Conservation (phyloP, 2,329 filamentous ascomycete genomes). For the Tolypocladium ophioglossoides region DNA sequence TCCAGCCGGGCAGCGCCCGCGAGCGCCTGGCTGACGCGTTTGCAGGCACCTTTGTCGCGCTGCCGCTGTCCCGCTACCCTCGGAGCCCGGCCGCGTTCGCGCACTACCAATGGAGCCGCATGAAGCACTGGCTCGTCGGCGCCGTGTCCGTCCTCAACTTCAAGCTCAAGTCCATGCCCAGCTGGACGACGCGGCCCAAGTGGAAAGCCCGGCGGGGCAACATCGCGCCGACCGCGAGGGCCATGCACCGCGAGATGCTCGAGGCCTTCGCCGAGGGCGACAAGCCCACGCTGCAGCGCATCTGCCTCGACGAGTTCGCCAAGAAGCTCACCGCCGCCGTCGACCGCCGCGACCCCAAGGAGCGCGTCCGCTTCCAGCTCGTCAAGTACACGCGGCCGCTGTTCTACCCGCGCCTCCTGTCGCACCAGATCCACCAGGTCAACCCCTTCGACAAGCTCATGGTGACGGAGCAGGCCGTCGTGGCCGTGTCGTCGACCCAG, state of each 20-base stretch:
- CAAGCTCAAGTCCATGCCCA: slow-evolving; percentile 35
- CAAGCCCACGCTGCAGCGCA: slow-evolving; percentile 32
- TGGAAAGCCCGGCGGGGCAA: slow-evolving; percentile 30
- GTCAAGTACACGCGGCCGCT: slow-evolving; percentile 33
- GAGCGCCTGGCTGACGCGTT: no score
- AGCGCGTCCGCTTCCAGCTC: slow-evolving; percentile 43
- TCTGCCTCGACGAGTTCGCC: slow-evolving; percentile 45
- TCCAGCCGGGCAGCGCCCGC: no score
- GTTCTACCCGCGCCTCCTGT: slow-evolving; percentile 39
- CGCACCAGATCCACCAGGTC: slow-evolving; percentile 40
- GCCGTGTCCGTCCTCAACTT: slow-evolving; percentile 23
- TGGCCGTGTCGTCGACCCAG: slow-evolving; percentile 48
- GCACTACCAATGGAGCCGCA: slow-evolving; percentile 25
- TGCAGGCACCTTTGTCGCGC: slow-evolving; percentile 38
- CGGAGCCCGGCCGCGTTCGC: slow-evolving; percentile 15
- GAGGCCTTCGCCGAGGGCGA: slow-evolving; percentile 50
- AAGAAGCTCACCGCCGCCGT: slow-evolving; percentile 42
- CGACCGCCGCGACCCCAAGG: slow-evolving; percentile 33
- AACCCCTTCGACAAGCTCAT: slow-evolving; percentile 28
- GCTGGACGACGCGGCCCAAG: slow-evolving; percentile 27
- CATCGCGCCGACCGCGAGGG: slow-evolving; percentile 42
- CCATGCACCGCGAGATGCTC: slow-evolving; percentile 51
- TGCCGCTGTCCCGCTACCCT: slow-evolving; percentile 26
- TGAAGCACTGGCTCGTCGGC: slow-evolving; percentile 25
- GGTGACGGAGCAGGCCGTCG: slow-evolving; percentile 42